phyloP scores from a whole-genome alignment of 352 stramenopile species.

The Phytophthora pisi region DNA sequence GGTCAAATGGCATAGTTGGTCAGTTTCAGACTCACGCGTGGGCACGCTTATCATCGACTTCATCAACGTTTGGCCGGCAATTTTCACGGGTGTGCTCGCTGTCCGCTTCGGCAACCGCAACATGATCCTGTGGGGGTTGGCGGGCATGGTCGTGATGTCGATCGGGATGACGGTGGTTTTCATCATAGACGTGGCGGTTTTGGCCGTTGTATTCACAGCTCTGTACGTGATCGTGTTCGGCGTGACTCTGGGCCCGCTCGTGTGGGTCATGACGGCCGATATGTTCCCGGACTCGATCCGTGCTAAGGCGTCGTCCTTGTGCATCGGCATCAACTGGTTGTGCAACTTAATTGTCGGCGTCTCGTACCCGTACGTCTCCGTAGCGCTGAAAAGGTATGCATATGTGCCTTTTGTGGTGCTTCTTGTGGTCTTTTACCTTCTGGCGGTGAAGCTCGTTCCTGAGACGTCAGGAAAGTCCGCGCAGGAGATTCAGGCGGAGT shows the following conservation, averaged over 20 bases:
- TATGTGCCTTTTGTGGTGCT: conserved; percentile 17
- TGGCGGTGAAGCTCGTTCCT: conserved; percentile 7
- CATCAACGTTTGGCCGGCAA: conserved; percentile 14
- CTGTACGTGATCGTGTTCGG: conserved; percentile 15
- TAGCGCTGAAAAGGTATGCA: neutral
- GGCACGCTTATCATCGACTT: conserved; percentile 13
- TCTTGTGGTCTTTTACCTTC: conserved; percentile 17
- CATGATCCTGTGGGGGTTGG: conserved; percentile 17
- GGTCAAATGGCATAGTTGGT: too few relatives aligned
- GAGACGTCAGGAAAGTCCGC: conserved; percentile 16
- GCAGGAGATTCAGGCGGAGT: conserved; percentile 13
- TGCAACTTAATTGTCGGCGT: conserved; percentile 12
- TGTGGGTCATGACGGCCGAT: conserved; percentile 14
- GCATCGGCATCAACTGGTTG: conserved; percentile 17
- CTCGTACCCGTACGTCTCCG: conserved; percentile 8
- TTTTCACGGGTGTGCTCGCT: conserved; percentile 13
- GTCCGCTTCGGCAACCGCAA: conserved; percentile 16
- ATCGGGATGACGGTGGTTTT: conserved; percentile 20
- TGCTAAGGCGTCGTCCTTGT: conserved; percentile 7
- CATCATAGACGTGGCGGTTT: conserved; percentile 1
- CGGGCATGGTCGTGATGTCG: conserved; percentile 12
- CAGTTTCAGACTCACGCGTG: conserved; percentile 6
- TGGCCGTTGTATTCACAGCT: conserved; percentile 16
- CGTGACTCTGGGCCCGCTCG: conserved; percentile 7
- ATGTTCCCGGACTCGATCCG: conserved; percentile 15